Evolutionary conservation across 2,329 filamentous ascomycete species (phyloP).

Genomic region (Xylaria sp.): DNA sequence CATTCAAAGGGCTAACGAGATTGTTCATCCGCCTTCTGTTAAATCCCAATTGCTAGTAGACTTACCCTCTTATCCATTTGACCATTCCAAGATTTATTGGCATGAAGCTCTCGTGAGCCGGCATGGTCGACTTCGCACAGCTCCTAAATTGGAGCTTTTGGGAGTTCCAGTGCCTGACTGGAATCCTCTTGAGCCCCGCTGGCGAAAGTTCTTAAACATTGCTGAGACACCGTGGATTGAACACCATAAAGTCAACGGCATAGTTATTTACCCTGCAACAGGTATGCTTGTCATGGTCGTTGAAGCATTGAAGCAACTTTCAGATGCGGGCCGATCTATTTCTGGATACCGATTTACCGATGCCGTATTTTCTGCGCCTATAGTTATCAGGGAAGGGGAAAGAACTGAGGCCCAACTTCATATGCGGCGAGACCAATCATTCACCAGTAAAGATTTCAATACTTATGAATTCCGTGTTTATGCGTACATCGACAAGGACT

Average conservation of each 20-base stretch:
- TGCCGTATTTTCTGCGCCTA: no score
- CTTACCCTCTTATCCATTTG: conserved; percentile 54
- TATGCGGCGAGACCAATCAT: no score
- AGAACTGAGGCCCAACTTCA: no score
- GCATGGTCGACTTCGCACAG: conserved; percentile 43
- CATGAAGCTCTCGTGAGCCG: conserved; percentile 47
- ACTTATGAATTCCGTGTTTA: no score
- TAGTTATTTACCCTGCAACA: conserved; percentile 47
- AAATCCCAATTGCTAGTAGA: conserved; percentile 32
- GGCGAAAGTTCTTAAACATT: conserved; percentile 56
- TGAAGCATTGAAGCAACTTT: conserved; percentile 43
- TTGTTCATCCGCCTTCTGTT: not conserved
- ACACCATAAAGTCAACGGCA: conserved; percentile 53
- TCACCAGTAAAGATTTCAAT: no score
- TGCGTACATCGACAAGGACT: no score
- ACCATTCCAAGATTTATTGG: conserved; percentile 53
- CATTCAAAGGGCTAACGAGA: not conserved
- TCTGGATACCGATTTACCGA: no score
- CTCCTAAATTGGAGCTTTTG: conserved; percentile 45
- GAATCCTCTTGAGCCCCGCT: conserved; percentile 45
- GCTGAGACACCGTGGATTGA: conserved; percentile 55
- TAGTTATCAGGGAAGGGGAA: no score
- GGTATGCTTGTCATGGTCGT: conserved; percentile 50
- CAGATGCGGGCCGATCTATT: no score
- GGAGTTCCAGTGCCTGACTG: conserved; percentile 37